phyloP scores from a whole-genome alignment of 345 rosid genomes.

The Cardamine chenopodiifolia region DNA sequence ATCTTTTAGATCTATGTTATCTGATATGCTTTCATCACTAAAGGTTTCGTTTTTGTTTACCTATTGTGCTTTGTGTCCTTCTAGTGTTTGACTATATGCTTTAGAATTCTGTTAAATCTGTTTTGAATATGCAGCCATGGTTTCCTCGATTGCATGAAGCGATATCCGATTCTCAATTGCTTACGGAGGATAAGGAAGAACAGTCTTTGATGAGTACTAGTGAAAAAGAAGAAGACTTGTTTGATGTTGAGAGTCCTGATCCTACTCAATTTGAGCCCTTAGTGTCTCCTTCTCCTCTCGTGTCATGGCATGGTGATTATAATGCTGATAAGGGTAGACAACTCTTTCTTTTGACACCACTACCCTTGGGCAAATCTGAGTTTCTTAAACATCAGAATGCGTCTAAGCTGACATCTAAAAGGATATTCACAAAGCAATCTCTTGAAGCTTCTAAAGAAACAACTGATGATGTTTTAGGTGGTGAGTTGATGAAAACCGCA shows the following conservation, averaged over 20 bases:
- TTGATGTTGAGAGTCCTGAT: slow-evolving; percentile 66
- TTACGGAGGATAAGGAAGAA: slow-evolving; percentile 38
- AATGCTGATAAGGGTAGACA: slow-evolving; percentile 69
- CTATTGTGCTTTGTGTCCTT: neutral
- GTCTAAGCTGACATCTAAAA: slow-evolving; percentile 46
- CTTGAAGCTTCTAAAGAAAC: slow-evolving; percentile 44
- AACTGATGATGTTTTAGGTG: slow-evolving; percentile 47
- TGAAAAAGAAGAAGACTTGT: slow-evolving; percentile 43
- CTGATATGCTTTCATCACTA: slow-evolving; percentile 61
- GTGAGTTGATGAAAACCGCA: slow-evolving; percentile 27
- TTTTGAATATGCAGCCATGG: slow-evolving; percentile 75
- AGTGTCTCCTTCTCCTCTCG: slow-evolving; percentile 94
- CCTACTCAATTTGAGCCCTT: slow-evolving; percentile 50
- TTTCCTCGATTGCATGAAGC: slow-evolving; percentile 61
- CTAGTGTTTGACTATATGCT: neutral
- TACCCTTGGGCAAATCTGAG: slow-evolving; percentile 61
- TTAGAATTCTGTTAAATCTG: slow-evolving; percentile 1
- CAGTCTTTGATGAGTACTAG: slow-evolving; percentile 33
- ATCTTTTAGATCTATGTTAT: slow-evolving; percentile 57
- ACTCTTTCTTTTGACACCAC: slow-evolving; percentile 81
- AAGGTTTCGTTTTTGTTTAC: slow-evolving; percentile 50
- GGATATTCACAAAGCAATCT: slow-evolving; percentile 43
- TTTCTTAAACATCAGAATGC: slow-evolving; percentile 52
- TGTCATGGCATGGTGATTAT: slow-evolving; percentile 76
- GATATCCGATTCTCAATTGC: slow-evolving; percentile 31